These are phyloP conservation scores for Monascus ruber DNA, from an alignment of 2,329 filamentous ascomycete genomes.

Conservation along the genomic window DNA sequence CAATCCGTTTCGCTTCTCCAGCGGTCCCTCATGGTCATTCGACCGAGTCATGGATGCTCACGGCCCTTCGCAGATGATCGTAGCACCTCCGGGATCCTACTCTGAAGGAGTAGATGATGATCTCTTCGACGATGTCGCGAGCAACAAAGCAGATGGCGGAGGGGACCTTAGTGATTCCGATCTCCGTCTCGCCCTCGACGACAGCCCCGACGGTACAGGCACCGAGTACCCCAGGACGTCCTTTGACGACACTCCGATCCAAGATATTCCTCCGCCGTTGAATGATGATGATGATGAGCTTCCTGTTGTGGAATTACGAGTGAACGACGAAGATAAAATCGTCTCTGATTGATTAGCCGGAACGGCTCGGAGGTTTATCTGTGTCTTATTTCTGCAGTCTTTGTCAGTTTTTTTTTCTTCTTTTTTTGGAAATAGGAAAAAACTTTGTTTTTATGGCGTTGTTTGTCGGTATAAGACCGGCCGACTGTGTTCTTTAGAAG, in stretches of 20 bases:
- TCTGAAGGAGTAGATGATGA: constrained; percentile 12
- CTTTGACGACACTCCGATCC: constrained; percentile 16
- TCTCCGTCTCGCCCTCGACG: constrained; percentile 16
- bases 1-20: constrained; percentile 14
- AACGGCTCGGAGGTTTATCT: constrained; percentile 9
- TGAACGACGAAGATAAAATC: constrained; percentile 23
- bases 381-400: not conserved
- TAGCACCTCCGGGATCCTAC: constrained; percentile 14
- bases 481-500: too few relatives aligned
- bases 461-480: too few relatives aligned
- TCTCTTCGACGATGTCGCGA: constrained; percentile 27
- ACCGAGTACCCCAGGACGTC: constrained; percentile 11
- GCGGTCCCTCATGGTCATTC: constrained; percentile 28
- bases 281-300: constrained; percentile 27
- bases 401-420: not conserved
- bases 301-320: constrained; percentile 31
- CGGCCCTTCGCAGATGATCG: constrained; percentile 17
- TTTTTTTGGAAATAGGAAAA: not conserved
- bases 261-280: constrained; percentile 21
- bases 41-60: constrained; percentile 18
- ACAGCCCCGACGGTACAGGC: constrained; percentile 13
- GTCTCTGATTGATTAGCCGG: constrained; percentile 12
- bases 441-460: not conserved
- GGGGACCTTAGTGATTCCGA: constrained; percentile 24
- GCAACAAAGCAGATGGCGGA: constrained; percentile 29